Base-by-base conservation (phyloP, 164 flowering plant species). In the Paratinospora sagittata region DNA sequence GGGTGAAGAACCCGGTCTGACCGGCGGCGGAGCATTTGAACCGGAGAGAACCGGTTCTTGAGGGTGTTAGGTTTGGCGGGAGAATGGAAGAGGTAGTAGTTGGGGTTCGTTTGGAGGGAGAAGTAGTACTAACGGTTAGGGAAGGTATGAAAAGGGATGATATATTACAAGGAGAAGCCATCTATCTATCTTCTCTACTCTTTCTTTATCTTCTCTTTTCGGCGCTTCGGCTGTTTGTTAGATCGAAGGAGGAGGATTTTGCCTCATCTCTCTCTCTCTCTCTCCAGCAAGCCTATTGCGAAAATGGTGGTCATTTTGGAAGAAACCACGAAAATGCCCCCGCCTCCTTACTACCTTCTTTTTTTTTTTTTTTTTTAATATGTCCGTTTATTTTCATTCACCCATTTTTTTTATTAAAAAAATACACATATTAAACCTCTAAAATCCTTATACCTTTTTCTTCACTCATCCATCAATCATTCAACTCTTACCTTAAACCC, bases 1-100 rank as follows among this genome's bases (percentile, higher is more conserved):
- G 79, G 0, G 93, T 81, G 88, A 94, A 92, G 88, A 94, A 94
- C 63, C 97, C 96, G 69, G 92, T 81, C 82, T 83, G 87, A 26
- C 89, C n/a, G n/a, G n/a, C 86, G 5, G 96, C 93, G 12, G 79
- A 75, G 83, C 97, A 90, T 70, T 21, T 78, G 87, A 90, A 87
- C 70, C 89, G 83, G 73, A 81, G 65, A 0, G 33, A 4, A n/a
- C 70, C 27, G 45, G 65, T 47, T 27, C 72, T 67, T 66, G 69
- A 33, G 6, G n/a, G n/a, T n/a, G 23, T n/a, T 34, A 49, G 10
- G n/a, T 49, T 52, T 43, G 68, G 72, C 37, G 65, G 66, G 67
- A 70, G 63, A 52, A 62, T 24, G 27, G 16, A 33, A 6, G 60
- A n/a, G 68, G 23, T 24, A 26, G 73, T 16, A 73, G 45, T 65